Base-by-base conservation (phyloP, 257 asterid genomes). In the Euphrasia confusa region DNA sequence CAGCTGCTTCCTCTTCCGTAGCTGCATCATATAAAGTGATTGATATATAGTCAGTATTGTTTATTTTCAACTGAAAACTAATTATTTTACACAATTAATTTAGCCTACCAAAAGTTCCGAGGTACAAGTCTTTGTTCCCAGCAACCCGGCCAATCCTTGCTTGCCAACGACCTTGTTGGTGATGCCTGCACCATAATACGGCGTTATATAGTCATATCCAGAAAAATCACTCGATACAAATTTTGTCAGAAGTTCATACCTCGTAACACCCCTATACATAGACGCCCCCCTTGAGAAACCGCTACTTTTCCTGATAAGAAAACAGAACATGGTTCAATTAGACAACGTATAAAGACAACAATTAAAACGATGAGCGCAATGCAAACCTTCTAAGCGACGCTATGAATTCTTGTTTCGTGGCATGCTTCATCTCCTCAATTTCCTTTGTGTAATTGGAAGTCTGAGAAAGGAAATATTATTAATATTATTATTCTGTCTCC, bases 1-100 rank as follows among this genome's bases (percentile, higher is more conserved):
- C 99, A 0, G 99, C 99, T 2, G 99, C 97, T 83, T 89, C 99
- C 85, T 89, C 97, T 78, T 93, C 97, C 0, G 99, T 89, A 5
- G 96, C 97, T 92, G 86, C 57, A 7, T 35, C 0, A 7, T 60
- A 10, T 3, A 26, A 8, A 35, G 40, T 35, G n/a, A 32, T 32
- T 5, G 4, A 32, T 32, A n/a, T n/a, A n/a, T n/a, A n/a, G n/a
- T n/a, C n/a, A n/a, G n/a, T n/a, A n/a, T n/a, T n/a, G n/a, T n/a
- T n/a, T n/a, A n/a, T n/a, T n/a, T n/a, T n/a, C n/a, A n/a, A n/a
- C n/a, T n/a, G n/a, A n/a, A n/a, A n/a, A n/a, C n/a, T 27, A 27
- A 27, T 3, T 33, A 35, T 35, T 7, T 35, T 35, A 7, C 2
- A 7, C 0, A 7, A 5, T 35, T 35, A 7, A 35, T 7, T 35